Percentiles rank a stretch among this genome's conserved stretches.
phyloP scores from a whole-genome alignment of 1,284 basidiomycete genomes.

The Sanghuangporus sanghuang region DNA sequence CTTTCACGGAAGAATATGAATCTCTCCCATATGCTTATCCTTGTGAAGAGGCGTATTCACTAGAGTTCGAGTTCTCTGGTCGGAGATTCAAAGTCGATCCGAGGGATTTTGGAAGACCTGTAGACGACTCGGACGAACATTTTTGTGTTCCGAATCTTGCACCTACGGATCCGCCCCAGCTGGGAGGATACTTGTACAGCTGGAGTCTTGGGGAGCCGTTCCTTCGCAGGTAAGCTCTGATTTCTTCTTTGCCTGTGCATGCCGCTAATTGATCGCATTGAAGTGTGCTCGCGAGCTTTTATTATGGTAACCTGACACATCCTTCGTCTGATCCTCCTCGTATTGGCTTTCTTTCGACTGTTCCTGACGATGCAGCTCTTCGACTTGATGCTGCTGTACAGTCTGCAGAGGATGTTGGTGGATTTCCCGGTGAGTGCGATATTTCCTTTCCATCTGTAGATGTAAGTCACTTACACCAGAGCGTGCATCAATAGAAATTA shows the following conservation, averaged over 20 bases:
- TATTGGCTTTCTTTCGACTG: slow-evolving; percentile 66
- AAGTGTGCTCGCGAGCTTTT: slow-evolving; percentile 50
- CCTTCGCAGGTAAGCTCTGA: slow-evolving; percentile 32
- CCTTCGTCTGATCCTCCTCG: slow-evolving; percentile 60
- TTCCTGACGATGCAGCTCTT: slow-evolving; percentile 45
- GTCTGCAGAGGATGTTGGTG: slow-evolving; percentile 33
- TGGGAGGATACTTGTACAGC: slow-evolving; percentile 29
- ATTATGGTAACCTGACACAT: slow-evolving; percentile 61
- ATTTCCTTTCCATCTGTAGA: background rate
- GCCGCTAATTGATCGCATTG: background rate
- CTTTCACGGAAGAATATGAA: slow-evolving; percentile 18
- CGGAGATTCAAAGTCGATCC: slow-evolving; percentile 61
- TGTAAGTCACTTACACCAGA: background rate
- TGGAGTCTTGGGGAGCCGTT: slow-evolving; percentile 40
- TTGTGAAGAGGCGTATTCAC: slow-evolving; percentile 44
- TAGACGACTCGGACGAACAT: slow-evolving; percentile 32
- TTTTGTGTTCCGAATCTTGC: slow-evolving; percentile 47
- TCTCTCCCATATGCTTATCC: slow-evolving; percentile 25
- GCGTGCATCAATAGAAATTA: background rate
- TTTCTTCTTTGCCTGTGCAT: background rate
- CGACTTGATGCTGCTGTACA: slow-evolving; percentile 35
- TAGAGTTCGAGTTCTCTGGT: slow-evolving; percentile 60
- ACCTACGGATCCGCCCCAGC: slow-evolving; percentile 45
- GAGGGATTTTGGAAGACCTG: slow-evolving; percentile 49
- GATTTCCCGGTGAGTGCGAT: slow-evolving; percentile 37